Evolutionary conservation across 129 eudicot genomes (phyloP).

Genomic region (Chrysanthemum seticuspe): DNA sequence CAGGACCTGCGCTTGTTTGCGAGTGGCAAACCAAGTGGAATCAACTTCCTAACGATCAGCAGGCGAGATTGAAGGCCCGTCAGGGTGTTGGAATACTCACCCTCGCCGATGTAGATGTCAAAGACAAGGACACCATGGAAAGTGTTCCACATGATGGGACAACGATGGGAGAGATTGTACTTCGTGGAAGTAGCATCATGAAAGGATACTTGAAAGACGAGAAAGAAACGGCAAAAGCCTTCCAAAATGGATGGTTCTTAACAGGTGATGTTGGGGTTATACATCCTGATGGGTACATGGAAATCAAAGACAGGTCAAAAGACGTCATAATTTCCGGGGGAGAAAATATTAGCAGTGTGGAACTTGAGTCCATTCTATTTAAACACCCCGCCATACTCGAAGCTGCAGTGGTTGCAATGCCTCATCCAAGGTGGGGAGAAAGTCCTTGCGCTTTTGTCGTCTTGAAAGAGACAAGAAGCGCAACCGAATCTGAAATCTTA

Average conservation of each 20-base stretch:
- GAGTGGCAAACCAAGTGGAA: not conserved
- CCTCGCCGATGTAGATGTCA: too few relatives aligned
- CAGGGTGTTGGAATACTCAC: too few relatives aligned
- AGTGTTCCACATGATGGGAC: not conserved
- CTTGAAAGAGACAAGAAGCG: not conserved
- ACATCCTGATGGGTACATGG: not conserved
- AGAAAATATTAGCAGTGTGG: not conserved
- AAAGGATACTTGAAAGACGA: not conserved
- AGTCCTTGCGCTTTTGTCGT: not conserved
- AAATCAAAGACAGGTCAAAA: too few relatives aligned
- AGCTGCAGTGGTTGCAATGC: not conserved
- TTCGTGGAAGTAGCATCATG: not conserved
- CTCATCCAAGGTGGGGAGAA: slow-evolving; percentile 2
- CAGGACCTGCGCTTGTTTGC: not conserved
- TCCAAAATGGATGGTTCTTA: not conserved
- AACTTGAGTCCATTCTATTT: not conserved
- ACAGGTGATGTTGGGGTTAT: not conserved
- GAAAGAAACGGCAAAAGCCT: not conserved
- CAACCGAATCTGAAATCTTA: not conserved
- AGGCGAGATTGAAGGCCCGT: too few relatives aligned
- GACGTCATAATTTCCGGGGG: not conserved
- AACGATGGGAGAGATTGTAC: not conserved
- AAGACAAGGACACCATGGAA: not conserved
- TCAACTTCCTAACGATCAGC: not conserved
- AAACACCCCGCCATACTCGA: not conserved